phyloP scores from a whole-genome alignment of 495 filamentous ascomycete species.

The Cercophora sp. region DNA sequence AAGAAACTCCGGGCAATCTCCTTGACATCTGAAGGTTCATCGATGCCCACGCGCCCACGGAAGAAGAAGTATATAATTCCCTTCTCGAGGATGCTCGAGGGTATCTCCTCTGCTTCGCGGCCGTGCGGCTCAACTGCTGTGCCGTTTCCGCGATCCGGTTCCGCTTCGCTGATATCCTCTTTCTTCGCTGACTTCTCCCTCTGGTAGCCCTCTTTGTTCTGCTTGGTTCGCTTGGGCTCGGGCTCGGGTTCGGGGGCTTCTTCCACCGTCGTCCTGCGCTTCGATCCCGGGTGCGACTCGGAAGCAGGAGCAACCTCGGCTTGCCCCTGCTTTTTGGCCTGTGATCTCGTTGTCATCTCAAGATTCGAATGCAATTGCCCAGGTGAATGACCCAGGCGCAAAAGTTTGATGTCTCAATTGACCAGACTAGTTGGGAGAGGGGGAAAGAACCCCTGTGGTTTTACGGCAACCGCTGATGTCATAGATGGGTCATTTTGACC shows the following conservation, averaged over 20 bases:
- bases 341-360: conserved; percentile 15
- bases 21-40: conserved; percentile 59
- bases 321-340: conserved; percentile 16
- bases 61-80: conserved; percentile 95
- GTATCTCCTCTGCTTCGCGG: conserved; percentile 30
- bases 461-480: too few species aligned
- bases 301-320: conserved; percentile 2
- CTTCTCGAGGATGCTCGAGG: conserved; percentile 82
- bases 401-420: too few species aligned
- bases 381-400: too few species aligned
- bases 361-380: too few species aligned
- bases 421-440: too few species aligned
- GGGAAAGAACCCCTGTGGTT: too few species aligned
- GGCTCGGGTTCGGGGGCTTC: background rate
- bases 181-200: conserved; percentile 4
- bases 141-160: too few species aligned
- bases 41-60: conserved; percentile 68
- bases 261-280: conserved; percentile 17
- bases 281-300: conserved; percentile 19
- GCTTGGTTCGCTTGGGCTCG: conserved; percentile 11
- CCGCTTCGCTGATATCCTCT: too few species aligned
- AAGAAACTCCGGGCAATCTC: conserved; percentile 82
- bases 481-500: too few species aligned
- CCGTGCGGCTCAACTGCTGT: conserved; percentile 22
- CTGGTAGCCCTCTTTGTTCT: conserved; percentile 10